Evolutionary conservation across 2,329 filamentous ascomycete species (phyloP), one percentile per base, ranked within the genome.

Genomic region (Sphaerulina vaccinii): DNA sequence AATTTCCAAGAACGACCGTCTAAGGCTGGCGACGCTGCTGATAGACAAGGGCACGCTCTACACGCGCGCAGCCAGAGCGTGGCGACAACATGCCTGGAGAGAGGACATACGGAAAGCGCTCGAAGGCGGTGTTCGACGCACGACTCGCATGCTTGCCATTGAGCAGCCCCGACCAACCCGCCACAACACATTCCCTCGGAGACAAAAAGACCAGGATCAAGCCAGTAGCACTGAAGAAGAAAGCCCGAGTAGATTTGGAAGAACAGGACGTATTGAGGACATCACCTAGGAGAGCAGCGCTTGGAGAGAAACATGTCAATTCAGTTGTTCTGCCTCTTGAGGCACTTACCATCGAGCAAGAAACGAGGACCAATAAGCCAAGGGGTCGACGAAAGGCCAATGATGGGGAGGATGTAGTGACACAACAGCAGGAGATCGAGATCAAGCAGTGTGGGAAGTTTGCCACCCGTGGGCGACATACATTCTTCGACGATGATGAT

Each of bases 61-160:
- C 16, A 22, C 18, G 3, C 45, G 36, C 15, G 15, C 38, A 19
- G 45, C 22, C 15, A 21, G 24, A 23, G 27, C 7, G 33, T 24
- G 45, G 23, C 35, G 36, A 19, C 23, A 36, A 48, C 24, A 70
- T 70, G 65, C 67, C 66, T 43, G 63, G 64, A 49, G 68, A 70
- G 24, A 48, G 16, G 24, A 48, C 45, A 16, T 73, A 73, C 52
- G 71, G 71, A 21, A 72, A 71, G 58, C 66, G 67, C n/a, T 60
- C 66, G 19, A 59, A 61, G 54, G 59, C 62, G n/a, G 47, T 60
- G 9, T 64, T 61, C 54, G 62, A 61, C 38, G 47, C 62, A 23
- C 46, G 43, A 22, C 50, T 58, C 27, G 57, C 52, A 9, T 51
- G 55, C 27, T 60, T 33, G 19, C 38, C 38, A 33, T 50, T 63